Evolutionary conservation across 495 filamentous ascomycete species (phyloP).

Genomic region (Talaromyces stipitatus): DNA sequence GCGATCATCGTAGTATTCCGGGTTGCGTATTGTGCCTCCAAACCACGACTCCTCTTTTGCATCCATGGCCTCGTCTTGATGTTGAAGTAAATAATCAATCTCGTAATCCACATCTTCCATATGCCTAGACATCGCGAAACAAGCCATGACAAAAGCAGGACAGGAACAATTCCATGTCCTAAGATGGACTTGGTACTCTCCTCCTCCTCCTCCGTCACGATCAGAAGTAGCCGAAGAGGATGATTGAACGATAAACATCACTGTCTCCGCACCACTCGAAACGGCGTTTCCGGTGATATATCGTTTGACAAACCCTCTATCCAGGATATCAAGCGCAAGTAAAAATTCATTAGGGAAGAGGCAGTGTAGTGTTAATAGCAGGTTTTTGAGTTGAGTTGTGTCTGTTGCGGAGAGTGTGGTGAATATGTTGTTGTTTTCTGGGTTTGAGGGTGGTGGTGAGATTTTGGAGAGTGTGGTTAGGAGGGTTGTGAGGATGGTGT

Average conservation of each 20-base stretch:
- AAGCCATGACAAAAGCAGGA: slow-evolving; percentile 68
- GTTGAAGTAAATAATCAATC: too few relatives aligned
- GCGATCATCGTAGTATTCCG: slow-evolving; percentile 15
- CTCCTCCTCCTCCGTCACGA: slow-evolving; percentile 10
- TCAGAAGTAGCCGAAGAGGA: slow-evolving; percentile 15
- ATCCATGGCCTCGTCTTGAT: background rate
- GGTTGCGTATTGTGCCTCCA: slow-evolving; percentile 38
- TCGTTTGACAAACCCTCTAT: slow-evolving; percentile 57
- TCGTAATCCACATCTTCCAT: slow-evolving; percentile 3
- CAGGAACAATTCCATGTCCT: slow-evolving; percentile 86
- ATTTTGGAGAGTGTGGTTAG: slow-evolving; percentile 5
- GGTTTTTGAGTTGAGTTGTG: slow-evolving; percentile 22
- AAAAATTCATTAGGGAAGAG: slow-evolving; percentile 52
- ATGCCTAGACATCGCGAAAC: slow-evolving; percentile 31
- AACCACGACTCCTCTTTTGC: slow-evolving; percentile 21
- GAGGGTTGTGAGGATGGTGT: slow-evolving; percentile 4
- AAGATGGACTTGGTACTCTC: slow-evolving; percentile 60
- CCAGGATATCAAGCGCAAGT: slow-evolving; percentile 74
- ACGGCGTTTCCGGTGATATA: slow-evolving; percentile 7
- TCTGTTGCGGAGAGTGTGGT: slow-evolving; percentile 14
- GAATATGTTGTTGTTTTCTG: slow-evolving; percentile 10
- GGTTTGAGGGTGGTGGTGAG: background rate
- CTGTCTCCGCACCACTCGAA: background rate
- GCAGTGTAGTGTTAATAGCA: slow-evolving; percentile 47
- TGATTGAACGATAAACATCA: slow-evolving; percentile 9